Evolutionary conservation across 257 asterid genomes (phyloP).

Genomic region (Ligustrum vulgare): DNA sequence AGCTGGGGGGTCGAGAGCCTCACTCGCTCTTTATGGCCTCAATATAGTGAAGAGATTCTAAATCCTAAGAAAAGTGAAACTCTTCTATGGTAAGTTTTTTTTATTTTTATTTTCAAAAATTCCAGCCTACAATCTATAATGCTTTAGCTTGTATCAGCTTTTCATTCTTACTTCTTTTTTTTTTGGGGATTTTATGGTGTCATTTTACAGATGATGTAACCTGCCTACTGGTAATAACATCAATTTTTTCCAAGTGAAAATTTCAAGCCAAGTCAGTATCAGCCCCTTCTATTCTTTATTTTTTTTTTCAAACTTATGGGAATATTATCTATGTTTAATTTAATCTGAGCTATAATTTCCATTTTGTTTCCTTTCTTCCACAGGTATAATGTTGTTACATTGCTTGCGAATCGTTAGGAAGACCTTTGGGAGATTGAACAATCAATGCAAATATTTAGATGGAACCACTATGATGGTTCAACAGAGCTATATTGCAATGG

Average conservation of each 20-base stretch:
- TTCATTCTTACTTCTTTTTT: background rate
- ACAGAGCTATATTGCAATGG: constrained; percentile 70
- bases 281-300: constrained; percentile 2
- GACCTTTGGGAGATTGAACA: constrained; percentile 63
- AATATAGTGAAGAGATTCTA: too few species aligned
- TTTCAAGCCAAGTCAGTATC: constrained; percentile 71
- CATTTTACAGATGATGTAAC: constrained; percentile 74
- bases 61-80: constrained; percentile 89
- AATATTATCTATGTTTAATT: background rate
- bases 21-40: too few species aligned
- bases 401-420: constrained; percentile 55
- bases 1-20: too few species aligned
- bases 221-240: constrained; percentile 67
- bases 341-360: background rate
- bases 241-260: constrained; percentile 55
- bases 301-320: background rate
- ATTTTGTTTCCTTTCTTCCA: background rate
- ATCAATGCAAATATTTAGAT: constrained; percentile 40
- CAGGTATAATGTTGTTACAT: constrained; percentile 61
- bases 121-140: constrained; percentile 1
- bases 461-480: constrained; percentile 55
- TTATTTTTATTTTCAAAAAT: background rate
- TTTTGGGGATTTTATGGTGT: constrained; percentile 21
- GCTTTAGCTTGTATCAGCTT: background rate
- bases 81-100: constrained; percentile 62